A percentile compares a stretch with the other conserved stretches of the same genome.
phyloP scores from a whole-genome alignment of 2,329 filamentous ascomycete species.

The Penicillium sp. region DNA sequence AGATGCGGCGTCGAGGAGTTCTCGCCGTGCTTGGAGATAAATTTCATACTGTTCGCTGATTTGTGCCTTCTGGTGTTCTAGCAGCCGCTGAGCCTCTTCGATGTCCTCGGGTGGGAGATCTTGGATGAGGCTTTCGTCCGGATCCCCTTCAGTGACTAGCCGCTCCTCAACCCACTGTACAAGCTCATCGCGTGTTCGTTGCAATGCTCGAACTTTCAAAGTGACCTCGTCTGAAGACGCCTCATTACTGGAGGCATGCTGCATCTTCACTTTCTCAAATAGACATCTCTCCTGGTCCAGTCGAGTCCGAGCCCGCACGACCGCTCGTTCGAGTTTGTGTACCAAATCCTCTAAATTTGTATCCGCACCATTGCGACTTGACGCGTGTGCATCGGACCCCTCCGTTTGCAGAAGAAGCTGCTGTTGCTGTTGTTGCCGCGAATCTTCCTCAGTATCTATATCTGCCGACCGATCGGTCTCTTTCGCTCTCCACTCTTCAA shows the following conservation, averaged over 20 bases:
- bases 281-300: slow-evolving; percentile 42
- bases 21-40: slow-evolving; percentile 43
- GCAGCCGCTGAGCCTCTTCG: slow-evolving; percentile 32
- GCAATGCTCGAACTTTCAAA: slow-evolving; percentile 43
- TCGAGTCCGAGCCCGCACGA: slow-evolving; percentile 42
- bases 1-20: slow-evolving; percentile 41
- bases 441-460: slow-evolving; percentile 25
- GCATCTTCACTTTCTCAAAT: slow-evolving; percentile 38
- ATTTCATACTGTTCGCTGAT: slow-evolving; percentile 42
- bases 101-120: slow-evolving; percentile 37
- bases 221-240: slow-evolving; percentile 8
- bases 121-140: slow-evolving; percentile 34
- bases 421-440: slow-evolving; percentile 14
- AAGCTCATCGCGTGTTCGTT: slow-evolving; percentile 53
- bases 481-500: slow-evolving; percentile 46
- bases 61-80: slow-evolving; percentile 39
- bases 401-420: slow-evolving; percentile 16
- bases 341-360: slow-evolving; percentile 39
- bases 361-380: slow-evolving; percentile 15
- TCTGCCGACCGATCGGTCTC: slow-evolving; percentile 27
- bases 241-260: slow-evolving; percentile 20
- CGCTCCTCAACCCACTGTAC: slow-evolving; percentile 57
- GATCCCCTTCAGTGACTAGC: slow-evolving; percentile 42
- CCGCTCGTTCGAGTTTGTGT: slow-evolving; percentile 44
- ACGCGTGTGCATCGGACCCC: slow-evolving; percentile 21